phyloP scores from a whole-genome alignment of 805 yeast species.

The Lipomyces sp. region DNA sequence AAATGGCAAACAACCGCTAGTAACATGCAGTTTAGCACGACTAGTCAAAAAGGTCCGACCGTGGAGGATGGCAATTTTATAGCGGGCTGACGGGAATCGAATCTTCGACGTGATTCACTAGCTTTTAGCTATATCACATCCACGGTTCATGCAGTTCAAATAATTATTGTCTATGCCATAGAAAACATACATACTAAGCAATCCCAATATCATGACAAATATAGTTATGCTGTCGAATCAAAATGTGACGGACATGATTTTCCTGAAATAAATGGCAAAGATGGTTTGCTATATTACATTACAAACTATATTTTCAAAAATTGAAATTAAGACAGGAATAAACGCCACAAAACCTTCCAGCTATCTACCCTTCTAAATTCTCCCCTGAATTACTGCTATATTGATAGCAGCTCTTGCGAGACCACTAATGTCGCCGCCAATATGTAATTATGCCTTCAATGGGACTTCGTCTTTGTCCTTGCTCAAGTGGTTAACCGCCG shows the following conservation, averaged over 20 bases:
- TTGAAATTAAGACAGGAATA: not conserved
- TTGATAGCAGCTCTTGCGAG: not conserved
- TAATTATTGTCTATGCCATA: not conserved
- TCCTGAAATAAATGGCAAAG: not conserved
- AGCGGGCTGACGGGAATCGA: no score
- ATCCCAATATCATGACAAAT: not conserved
- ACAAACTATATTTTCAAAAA: slow-evolving; percentile 2
- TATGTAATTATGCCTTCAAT: slow-evolving; percentile 23
- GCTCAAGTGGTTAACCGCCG: slow-evolving; percentile 17
- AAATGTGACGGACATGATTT: not conserved
- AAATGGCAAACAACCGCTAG: no score
- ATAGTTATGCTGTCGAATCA: not conserved
- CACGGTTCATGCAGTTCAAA: not conserved
- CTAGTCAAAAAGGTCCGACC: no score
- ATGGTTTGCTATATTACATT: not conserved
- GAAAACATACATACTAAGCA: not conserved
- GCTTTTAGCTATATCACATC: not conserved
- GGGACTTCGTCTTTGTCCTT: slow-evolving; percentile 25
- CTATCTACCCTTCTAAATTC: not conserved
- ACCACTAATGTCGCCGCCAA: not conserved
- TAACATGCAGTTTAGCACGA: no score
- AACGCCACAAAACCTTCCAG: slow-evolving; percentile 3
- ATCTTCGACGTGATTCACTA: no score
- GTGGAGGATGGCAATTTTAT: no score
- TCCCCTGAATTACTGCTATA: not conserved